phyloP scores from a whole-genome alignment of 495 filamentous ascomycete genomes.

The Lasiosphaeris hirsuta region DNA sequence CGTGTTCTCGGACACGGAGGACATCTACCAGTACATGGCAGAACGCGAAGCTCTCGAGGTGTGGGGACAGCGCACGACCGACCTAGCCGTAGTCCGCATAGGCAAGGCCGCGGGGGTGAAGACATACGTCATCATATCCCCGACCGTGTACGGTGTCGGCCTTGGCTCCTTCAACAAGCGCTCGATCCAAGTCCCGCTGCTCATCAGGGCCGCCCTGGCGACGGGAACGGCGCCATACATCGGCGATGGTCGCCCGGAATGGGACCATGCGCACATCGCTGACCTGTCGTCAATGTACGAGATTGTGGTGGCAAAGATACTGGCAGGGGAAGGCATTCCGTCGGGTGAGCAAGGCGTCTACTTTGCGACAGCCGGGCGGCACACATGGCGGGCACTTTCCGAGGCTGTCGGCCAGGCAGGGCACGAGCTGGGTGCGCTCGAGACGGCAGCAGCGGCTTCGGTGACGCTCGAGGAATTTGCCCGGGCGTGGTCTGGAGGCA shows the following conservation, averaged over 20 bases:
- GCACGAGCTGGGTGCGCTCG: conserved; percentile 29
- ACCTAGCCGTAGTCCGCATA: conserved; percentile 42
- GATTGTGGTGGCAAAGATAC: conserved; percentile 7
- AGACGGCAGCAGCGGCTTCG: conserved; percentile 27
- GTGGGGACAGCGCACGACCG: conserved; percentile 47
- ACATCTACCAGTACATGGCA: conserved; percentile 42
- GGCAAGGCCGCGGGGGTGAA: conserved; percentile 38
- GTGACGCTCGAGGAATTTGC: conserved; percentile 36
- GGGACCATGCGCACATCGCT: conserved; percentile 48
- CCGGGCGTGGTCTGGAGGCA: conserved; percentile 25
- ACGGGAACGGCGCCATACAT: conserved; percentile 29
- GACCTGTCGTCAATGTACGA: conserved; percentile 45
- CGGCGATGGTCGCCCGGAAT: conserved; percentile 40
- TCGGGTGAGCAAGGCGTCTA: conserved; percentile 43
- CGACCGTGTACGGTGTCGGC: conserved; percentile 48
- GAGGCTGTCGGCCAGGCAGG: conserved; percentile 32
- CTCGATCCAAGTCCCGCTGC: conserved; percentile 39
- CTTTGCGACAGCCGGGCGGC: conserved; percentile 41
- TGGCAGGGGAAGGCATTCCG: conserved; percentile 26
- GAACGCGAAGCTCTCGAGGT: conserved; percentile 29
- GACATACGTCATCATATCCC: conserved; percentile 47
- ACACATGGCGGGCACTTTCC: conserved; percentile 38
- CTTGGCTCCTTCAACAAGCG: conserved; percentile 40
- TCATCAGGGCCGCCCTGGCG: conserved; percentile 27
- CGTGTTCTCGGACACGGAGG: conserved; percentile 42